phyloP scores from a whole-genome alignment of 805 yeast genomes.

The Cyberlindnera nakhonratchasimensis region DNA sequence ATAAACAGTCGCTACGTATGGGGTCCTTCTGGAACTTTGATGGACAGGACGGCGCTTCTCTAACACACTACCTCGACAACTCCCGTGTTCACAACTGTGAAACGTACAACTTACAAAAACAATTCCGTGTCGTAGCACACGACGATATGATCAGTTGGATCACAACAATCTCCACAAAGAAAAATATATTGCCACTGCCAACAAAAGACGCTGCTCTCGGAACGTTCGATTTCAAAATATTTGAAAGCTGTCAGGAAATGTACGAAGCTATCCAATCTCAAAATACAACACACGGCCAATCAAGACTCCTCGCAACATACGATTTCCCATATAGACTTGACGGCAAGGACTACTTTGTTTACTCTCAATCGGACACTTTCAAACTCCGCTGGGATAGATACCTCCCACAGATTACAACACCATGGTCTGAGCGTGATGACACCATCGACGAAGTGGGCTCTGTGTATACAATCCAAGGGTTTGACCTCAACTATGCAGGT shows the following conservation, averaged over 20 bases:
- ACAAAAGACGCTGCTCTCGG: conserved; percentile 13
- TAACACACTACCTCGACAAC: conserved; percentile 17
- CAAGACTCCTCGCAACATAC: conserved; percentile 41
- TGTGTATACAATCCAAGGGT: conserved; percentile 47
- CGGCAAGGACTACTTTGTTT: conserved; percentile 42
- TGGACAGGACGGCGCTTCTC: conserved; percentile 34
- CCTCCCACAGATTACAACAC: conserved; percentile 36
- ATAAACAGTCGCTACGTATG: conserved; percentile 43
- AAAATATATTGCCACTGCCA: conserved; percentile 36
- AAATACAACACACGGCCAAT: conserved; percentile 37
- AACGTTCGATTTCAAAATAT: conserved; percentile 34
- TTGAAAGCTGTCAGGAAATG: conserved; percentile 42
- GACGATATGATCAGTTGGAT: conserved; percentile 41
- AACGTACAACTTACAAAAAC: conserved; percentile 33
- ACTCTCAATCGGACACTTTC: conserved; percentile 38
- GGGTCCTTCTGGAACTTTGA: conserved; percentile 42
- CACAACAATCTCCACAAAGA: conserved; percentile 32
- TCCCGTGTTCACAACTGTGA: conserved; percentile 11
- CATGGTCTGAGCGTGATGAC: conserved; percentile 45
- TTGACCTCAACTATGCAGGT: conserved; percentile 45
- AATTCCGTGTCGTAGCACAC: conserved; percentile 41
- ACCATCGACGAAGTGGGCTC: conserved; percentile 47
- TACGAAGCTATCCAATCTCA: conserved; percentile 32
- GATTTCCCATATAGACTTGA: conserved; percentile 46
- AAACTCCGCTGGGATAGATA: conserved; percentile 46